These are phyloP conservation scores for Anisogramma anomala DNA, from an alignment of 2,329 filamentous ascomycete species.

Conservation along the genomic window DNA sequence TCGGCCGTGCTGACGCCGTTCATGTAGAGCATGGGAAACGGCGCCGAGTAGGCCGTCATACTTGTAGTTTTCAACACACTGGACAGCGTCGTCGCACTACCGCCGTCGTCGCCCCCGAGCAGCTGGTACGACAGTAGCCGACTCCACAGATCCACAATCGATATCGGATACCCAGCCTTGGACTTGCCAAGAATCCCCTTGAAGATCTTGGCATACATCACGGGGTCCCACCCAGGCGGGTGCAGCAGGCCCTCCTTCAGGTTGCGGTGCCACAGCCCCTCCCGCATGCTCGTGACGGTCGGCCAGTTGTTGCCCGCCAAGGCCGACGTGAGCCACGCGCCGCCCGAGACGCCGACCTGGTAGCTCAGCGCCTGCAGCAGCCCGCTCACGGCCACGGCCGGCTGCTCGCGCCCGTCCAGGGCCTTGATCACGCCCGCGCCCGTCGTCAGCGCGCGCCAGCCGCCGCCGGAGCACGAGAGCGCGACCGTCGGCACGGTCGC, in stretches of 20 bases:
- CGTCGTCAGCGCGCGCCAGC: slow-evolving; percentile 1
- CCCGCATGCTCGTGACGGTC: neutral
- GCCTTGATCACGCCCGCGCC: slow-evolving; percentile 6
- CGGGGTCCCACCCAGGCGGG: neutral
- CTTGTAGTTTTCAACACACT: no score
- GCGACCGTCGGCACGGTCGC: neutral
- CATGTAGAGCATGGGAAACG: slow-evolving; percentile 1
- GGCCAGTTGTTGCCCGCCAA: slow-evolving; percentile 7
- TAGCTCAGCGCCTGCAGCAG: slow-evolving; percentile 3
- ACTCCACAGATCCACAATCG: neutral
- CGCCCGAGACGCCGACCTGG: slow-evolving; percentile 5
- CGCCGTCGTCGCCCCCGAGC: neutral
- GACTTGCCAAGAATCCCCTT: neutral
- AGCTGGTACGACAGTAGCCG: slow-evolving; percentile 6
- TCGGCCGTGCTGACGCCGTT: slow-evolving; percentile 1
- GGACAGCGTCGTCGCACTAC: neutral
- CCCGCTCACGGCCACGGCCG: neutral
- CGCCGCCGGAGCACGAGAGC: slow-evolving; percentile 4
- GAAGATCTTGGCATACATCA: neutral
- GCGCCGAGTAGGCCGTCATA: neutral
- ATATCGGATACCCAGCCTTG: neutral
- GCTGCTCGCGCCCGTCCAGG: slow-evolving; percentile 1
- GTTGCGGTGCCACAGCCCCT: neutral
- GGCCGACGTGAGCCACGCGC: neutral
- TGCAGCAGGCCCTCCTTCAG: slow-evolving; percentile 1